Evolutionary conservation across 495 filamentous ascomycete genomes (phyloP).

Genomic region (Aspergillus leporis): DNA sequence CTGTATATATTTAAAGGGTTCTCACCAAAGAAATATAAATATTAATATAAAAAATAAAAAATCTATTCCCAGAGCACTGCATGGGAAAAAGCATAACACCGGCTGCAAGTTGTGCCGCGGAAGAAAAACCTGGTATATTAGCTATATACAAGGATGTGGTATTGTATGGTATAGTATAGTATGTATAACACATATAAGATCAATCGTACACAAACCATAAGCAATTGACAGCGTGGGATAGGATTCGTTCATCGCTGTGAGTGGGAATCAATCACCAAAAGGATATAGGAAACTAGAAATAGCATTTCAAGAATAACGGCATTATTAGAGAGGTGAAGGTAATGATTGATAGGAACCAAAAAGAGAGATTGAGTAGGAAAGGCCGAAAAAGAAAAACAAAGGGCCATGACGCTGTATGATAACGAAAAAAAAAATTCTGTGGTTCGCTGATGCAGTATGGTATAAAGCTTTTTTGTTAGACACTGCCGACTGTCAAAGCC

Average conservation of each 20-base stretch:
- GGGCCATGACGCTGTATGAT: background rate
- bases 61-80: background rate
- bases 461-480: conserved; percentile 8
- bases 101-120: background rate
- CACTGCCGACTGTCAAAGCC: conserved; percentile 8
- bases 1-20: background rate
- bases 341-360: background rate
- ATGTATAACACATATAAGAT: background rate
- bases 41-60: background rate
- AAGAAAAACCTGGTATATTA: background rate
- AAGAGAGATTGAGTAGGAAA: background rate
- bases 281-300: background rate
- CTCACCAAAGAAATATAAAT: background rate
- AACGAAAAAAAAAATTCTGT: background rate
- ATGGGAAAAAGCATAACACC: background rate
- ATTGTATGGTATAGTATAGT: background rate
- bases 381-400: background rate
- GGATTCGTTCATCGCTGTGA: conserved; percentile 1
- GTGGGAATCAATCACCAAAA: background rate
- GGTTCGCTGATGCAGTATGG: background rate
- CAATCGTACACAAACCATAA: background rate
- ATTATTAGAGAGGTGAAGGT: background rate
- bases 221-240: conserved; percentile 4
- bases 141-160: background rate
- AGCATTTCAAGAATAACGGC: background rate